These are phyloP conservation scores for Posidonia oceanica DNA, from an alignment of 116 monocot species.

Conservation along the genomic window DNA sequence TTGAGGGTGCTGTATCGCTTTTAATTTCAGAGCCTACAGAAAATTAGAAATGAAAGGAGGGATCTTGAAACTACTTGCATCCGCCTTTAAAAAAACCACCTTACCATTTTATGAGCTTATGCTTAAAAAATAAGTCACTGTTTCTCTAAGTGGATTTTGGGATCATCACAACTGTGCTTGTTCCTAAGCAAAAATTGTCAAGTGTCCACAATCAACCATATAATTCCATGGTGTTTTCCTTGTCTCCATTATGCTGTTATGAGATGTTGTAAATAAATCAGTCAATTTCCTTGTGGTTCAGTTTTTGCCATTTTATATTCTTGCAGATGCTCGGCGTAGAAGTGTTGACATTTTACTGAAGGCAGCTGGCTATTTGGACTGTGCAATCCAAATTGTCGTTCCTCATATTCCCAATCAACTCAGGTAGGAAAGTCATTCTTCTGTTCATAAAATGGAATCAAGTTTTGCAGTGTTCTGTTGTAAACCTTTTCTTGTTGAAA, in stretches of 20 bases:
- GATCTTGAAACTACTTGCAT: too few relatives aligned
- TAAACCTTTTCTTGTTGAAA: not conserved
- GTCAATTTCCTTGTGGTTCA: not conserved
- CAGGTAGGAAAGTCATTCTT: not conserved
- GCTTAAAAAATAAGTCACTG: too few relatives aligned
- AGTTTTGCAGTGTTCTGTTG: not conserved
- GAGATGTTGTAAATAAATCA: not conserved
- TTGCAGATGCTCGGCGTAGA: slow-evolving; percentile 46
- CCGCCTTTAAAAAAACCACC: too few relatives aligned
- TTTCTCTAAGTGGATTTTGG: too few relatives aligned
- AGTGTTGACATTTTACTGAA: slow-evolving; percentile 77
- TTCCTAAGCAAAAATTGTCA: too few relatives aligned
- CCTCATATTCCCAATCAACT: slow-evolving; percentile 36
- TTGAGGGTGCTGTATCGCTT: too few relatives aligned
- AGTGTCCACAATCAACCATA: too few relatives aligned
- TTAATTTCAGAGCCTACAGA: too few relatives aligned
- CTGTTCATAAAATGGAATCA: not conserved
- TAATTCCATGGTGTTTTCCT: too few relatives aligned
- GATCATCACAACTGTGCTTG: too few relatives aligned
- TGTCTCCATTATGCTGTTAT: not conserved
- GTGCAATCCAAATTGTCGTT: slow-evolving; percentile 61
- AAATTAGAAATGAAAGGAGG: too few relatives aligned
- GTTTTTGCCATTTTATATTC: not conserved
- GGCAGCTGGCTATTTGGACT: slow-evolving; percentile 89
- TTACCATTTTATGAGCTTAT: too few relatives aligned